Base-by-base conservation (phyloP, 495 filamentous ascomycete genomes). In the Neurospora sp. region DNA sequence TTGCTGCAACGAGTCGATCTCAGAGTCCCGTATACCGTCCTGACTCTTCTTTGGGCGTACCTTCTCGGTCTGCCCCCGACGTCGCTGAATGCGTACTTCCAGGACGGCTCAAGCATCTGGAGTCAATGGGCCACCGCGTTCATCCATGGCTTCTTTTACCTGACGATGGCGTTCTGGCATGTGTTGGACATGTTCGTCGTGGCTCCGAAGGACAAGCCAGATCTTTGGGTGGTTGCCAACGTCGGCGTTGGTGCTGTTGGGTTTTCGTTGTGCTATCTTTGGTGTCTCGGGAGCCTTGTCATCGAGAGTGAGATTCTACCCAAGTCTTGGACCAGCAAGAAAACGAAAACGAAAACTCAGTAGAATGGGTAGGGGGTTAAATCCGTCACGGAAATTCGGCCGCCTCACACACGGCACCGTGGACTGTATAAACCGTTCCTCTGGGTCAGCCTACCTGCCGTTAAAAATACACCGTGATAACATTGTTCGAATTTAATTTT, bases 141-240 rank as follows among this genome's bases (percentile, higher is more conserved):
- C 39, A 71, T 96, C 5, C 96, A 99, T 77, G 78, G 89, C 5
- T 79, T 80, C 12, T 93, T 94, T 76, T 99, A 98, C 79, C 71
- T 89, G 31, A 83, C 82, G 31, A 96, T 97, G 90, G 82, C 88
- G 14, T 84, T 78, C 35, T 95, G 95, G 91, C 96, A 99, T 83
- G 77, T 93, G 18, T 76, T 89, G 4, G 96, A 97, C 77, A 82
- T 85, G 8, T 88, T 88, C 74, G 78, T 95, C 2, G 73, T 81
- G 27, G 89, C 92, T 3, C 94, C 94, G 6, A 76, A 85, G 2
- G 85, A 85, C 39, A 97, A 95, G 78, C 96, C 96, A 14, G 96
- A 99, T 83, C 80, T 99, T 11, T 98, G 94, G 94, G 90, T 94
- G 9, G 96, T 99, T 1, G 82, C 89, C 12, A 98, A 98, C 76